A percentile compares a stretch with the other conserved stretches of the same genome.
phyloP scores from a whole-genome alignment of 1,284 basidiomycete genomes.

The Pholiota adiposa region DNA sequence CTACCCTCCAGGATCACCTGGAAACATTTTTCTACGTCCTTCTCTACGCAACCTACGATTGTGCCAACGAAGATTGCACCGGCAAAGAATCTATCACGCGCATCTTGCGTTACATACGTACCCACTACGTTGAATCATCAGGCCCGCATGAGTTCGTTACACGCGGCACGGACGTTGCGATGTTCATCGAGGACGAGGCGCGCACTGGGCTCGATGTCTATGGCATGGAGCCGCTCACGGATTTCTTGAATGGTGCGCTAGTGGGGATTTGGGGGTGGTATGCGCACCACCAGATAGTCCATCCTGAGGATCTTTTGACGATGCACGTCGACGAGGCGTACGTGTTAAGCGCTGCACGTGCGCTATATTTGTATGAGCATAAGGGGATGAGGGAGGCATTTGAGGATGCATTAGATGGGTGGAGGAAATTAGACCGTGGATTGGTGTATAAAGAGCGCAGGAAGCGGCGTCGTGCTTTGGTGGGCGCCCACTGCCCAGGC shows the following conservation, averaged over 20 bases:
- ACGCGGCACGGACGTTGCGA: not conserved
- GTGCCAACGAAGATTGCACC: not conserved
- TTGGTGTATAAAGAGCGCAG: too few relatives aligned
- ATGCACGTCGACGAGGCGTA: not conserved
- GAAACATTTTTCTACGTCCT: not conserved
- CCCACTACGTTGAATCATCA: not conserved
- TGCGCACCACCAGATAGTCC: not conserved
- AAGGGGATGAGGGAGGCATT: not conserved
- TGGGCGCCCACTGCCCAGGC: too few relatives aligned
- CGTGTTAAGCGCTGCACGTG: not conserved
- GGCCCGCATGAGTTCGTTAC: not conserved
- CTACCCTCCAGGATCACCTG: conserved; percentile 5
- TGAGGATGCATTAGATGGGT: not conserved
- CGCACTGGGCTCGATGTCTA: not conserved
- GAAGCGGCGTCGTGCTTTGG: too few relatives aligned
- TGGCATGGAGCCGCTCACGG: not conserved
- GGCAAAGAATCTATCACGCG: not conserved
- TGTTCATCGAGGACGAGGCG: not conserved
- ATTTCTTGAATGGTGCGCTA: not conserved
- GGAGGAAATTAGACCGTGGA: too few relatives aligned
- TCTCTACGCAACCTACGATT: not conserved
- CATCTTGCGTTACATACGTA: not conserved
- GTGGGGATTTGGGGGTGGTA: not conserved
- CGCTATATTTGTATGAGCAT: not conserved
- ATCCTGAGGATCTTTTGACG: not conserved